A percentile compares a stretch with the other conserved stretches of the same genome.
Conservation (phyloP, 2,329 filamentous ascomycete genomes). For the Fusarium nygamai region DNA sequence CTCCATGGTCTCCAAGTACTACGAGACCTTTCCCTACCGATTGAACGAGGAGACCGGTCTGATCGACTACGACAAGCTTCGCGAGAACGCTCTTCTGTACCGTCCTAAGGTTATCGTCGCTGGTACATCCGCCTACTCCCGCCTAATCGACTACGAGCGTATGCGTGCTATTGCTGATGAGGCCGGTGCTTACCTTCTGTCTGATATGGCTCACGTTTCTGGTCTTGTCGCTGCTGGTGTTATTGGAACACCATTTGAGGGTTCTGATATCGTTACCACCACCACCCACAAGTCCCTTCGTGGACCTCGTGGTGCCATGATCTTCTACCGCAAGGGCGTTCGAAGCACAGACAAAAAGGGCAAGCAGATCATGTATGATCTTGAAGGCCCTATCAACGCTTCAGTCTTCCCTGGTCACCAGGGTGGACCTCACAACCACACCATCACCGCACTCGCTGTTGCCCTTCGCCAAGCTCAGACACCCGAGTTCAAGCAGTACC, state of each 20-base stretch:
- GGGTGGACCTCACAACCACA: slow-evolving; percentile 97
- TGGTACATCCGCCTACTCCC: slow-evolving; percentile 92
- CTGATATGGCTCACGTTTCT: slow-evolving; percentile 96
- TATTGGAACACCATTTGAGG: slow-evolving; percentile 85
- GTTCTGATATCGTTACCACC: slow-evolving; percentile 94
- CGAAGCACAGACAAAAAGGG: slow-evolving; percentile 83
- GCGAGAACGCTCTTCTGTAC: slow-evolving; percentile 86
- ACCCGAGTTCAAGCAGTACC: slow-evolving; percentile 88
- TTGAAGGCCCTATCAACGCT: slow-evolving; percentile 90
- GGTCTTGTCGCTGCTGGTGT: slow-evolving; percentile 90
- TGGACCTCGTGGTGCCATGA: slow-evolving; percentile 93
- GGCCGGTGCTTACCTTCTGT: slow-evolving; percentile 87
- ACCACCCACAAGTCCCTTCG: slow-evolving; percentile 97
- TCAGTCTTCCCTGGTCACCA: slow-evolving; percentile 98
- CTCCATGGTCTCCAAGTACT: slow-evolving; percentile 95
- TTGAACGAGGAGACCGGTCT: slow-evolving; percentile 86
- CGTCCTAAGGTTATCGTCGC: slow-evolving; percentile 94
- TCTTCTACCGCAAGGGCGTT: slow-evolving; percentile 95
- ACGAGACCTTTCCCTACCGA: slow-evolving; percentile 94
- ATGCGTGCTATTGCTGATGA: slow-evolving; percentile 90
- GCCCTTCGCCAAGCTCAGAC: slow-evolving; percentile 90
- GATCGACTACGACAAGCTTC: slow-evolving; percentile 91
- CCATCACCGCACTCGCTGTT: slow-evolving; percentile 91
- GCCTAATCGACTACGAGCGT: slow-evolving; percentile 88
- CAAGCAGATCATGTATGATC: slow-evolving; percentile 79